Evolutionary conservation across 2,329 filamentous ascomycete genomes (phyloP).

Genomic region (Nigrospora osmanthi): DNA sequence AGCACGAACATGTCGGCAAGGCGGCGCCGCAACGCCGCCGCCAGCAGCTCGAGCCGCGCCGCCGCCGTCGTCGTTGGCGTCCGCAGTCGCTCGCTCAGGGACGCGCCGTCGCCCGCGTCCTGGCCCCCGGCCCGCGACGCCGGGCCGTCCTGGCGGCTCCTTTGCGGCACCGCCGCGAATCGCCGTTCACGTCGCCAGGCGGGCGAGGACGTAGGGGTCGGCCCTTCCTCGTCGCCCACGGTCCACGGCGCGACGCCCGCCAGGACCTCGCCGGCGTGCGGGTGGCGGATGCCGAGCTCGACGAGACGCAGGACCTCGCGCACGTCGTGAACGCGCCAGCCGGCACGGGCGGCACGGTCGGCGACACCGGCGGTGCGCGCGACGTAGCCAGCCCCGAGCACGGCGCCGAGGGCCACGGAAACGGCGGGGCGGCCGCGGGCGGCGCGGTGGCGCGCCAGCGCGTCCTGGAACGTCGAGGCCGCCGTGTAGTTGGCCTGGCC

Average conservation of each 20-base stretch:
- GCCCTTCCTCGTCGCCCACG: conserved; percentile 33
- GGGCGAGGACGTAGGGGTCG: neutral
- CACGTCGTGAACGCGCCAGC: conserved; percentile 46
- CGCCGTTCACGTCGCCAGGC: neutral
- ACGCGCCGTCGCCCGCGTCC: neutral
- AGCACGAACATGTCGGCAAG: conserved; percentile 9
- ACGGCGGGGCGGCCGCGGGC: conserved; percentile 22
- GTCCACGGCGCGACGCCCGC: conserved; percentile 18
- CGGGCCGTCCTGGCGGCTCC: conserved; percentile 25
- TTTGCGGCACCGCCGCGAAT: neutral
- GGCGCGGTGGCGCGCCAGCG: conserved; percentile 1
- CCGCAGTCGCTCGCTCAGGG: neutral
- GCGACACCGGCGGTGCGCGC: conserved; percentile 38
- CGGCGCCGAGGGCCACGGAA: conserved; percentile 37
- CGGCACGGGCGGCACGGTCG: conserved; percentile 37
- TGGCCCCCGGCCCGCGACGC: neutral
- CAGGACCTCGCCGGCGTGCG: neutral
- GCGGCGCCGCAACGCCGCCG: conserved; percentile 18
- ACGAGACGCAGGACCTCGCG: conserved; percentile 41
- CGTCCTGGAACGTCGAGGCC: conserved; percentile 8
- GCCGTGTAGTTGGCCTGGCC: conserved; percentile 2
- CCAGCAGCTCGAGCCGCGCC: conserved; percentile 22
- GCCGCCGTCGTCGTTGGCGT: neutral
- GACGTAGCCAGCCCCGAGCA: conserved; percentile 26
- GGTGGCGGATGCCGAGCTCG: conserved; percentile 30